Evolutionary conservation across 2,329 filamentous ascomycete genomes (phyloP).

Genomic region (Fusarium foetens): DNA sequence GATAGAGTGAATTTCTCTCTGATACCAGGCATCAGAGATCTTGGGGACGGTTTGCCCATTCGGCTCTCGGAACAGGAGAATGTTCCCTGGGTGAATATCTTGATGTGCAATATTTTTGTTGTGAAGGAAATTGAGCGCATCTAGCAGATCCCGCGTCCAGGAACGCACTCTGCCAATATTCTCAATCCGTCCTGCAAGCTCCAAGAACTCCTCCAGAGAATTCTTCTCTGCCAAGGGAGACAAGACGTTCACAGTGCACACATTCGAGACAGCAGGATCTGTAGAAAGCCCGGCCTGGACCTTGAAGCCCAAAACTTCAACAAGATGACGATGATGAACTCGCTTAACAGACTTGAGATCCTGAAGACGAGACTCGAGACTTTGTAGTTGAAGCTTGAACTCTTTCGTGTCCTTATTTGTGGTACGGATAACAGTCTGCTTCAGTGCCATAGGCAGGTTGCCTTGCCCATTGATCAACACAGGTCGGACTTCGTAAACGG

Average conservation of each 20-base stretch:
- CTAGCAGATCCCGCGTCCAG: conserved; percentile 92
- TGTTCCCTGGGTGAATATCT: conserved; percentile 81
- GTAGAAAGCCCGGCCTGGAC: conserved; percentile 67
- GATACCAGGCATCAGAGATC: conserved; percentile 78
- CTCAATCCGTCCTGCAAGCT: conserved; percentile 78
- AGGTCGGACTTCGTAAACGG: conserved; percentile 78
- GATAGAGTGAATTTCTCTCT: conserved; percentile 73
- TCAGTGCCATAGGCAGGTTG: conserved; percentile 76
- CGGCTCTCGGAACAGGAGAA: conserved; percentile 77
- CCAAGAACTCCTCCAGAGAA: conserved; percentile 82
- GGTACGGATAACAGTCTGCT: conserved; percentile 71
- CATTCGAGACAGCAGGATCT: conserved; percentile 49
- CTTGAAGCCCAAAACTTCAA: conserved; percentile 85
- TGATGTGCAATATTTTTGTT: conserved; percentile 85
- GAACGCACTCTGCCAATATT: conserved; percentile 78
- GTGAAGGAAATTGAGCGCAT: conserved; percentile 88
- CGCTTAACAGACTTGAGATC: conserved; percentile 77
- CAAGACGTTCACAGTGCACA: conserved; percentile 80
- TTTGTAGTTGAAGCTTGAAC: conserved; percentile 80
- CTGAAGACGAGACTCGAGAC: conserved; percentile 80
- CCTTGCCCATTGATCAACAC: conserved; percentile 65
- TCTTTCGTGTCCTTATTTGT: conserved; percentile 67
- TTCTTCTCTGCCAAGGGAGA: conserved; percentile 83
- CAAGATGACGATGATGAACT: conserved; percentile 78
- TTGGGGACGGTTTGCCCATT: conserved; percentile 78